Evolutionary conservation across 2,329 filamentous ascomycete genomes (phyloP), one percentile per base, ranked within the genome.

Genomic region (Colletotrichum agaves): DNA sequence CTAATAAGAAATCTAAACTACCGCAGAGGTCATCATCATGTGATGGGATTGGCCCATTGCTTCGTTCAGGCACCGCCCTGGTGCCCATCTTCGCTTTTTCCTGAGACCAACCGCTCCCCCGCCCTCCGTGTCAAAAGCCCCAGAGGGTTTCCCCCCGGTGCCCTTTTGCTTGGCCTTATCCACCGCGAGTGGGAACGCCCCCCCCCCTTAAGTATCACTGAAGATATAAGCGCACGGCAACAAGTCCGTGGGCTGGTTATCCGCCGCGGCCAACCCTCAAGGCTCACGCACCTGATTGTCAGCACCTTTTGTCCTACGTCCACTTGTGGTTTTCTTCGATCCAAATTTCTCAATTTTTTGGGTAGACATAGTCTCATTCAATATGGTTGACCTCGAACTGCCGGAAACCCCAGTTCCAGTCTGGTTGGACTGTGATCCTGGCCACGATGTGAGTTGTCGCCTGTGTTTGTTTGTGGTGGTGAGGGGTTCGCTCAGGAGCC

Each of bases 391-490:
- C 15, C 65, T 68, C 41, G 33, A 68, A n/a, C 35, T 69, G 50
- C 55, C 66, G n/a, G 63, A 69, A 44, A 56, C 69, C 11, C 57
- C 75, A 67, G 77, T 88, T 41, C 86, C 87, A 17, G 78, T 89
- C 67, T 89, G 86, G 87, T 78, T 89, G 71, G 87, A 89, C 74
- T 89, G 87, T 71, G 87, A 89, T 74, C 87, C 87, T 12, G 87
- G 87, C 70, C 85, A 88, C 73, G 91, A 93, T 86, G 90, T 91
- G 82, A 80, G 87, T 83, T 69, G 44, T 65, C 58, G 47, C 44
- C 46, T 17, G 15, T 37, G 15, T 33, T 44, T 50, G 46, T 50
- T 31, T 46, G 27, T 21, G 27, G 57, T 52, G 44, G 35, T 53
- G 60, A 63, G 44, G 60, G 60, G 27, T 4, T 39, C 17, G 19